These are phyloP conservation scores for Penicillium herquei DNA, from an alignment of 495 filamentous ascomycete genomes.

Conservation along the genomic window DNA sequence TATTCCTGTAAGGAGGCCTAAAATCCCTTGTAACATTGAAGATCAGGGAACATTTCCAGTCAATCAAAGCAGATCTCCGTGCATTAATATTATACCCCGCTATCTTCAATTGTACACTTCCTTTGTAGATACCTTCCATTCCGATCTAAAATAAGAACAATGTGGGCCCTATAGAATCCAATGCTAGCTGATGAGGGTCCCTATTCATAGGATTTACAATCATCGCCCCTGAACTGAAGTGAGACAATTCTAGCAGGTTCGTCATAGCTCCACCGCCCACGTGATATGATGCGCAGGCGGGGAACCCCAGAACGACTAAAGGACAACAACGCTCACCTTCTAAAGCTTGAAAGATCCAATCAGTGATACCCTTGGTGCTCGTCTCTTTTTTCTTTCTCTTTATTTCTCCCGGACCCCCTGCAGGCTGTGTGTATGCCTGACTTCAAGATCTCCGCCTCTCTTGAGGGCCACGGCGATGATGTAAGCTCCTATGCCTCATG, in stretches of 20 bases:
- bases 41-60: too few relatives aligned
- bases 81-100: too few relatives aligned
- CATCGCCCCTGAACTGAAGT: not conserved
- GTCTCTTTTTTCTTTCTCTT: constrained; percentile 3
- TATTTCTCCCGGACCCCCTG: not conserved
- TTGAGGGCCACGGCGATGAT: constrained; percentile 80
- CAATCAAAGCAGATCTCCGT: too few relatives aligned
- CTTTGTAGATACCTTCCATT: not conserved
- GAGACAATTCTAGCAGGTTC: constrained; percentile 28
- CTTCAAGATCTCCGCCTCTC: constrained; percentile 80
- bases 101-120: too few relatives aligned
- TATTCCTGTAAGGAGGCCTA: not conserved
- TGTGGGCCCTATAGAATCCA: not conserved
- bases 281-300: constrained; percentile 37
- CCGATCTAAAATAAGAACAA: not conserved
- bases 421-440: constrained; percentile 50
- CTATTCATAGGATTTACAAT: not conserved
- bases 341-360: not conserved
- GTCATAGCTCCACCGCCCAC: constrained; percentile 32
- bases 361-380: constrained; percentile 8
- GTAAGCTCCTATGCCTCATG: constrained; percentile 48
- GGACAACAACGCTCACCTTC: constrained; percentile 20
- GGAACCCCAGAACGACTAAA: constrained; percentile 28
- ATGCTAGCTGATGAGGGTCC: not conserved
- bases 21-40: too few relatives aligned